A percentile compares a stretch with the other conserved stretches of the same genome.
These are phyloP conservation scores for Haplographium delicatum DNA, from an alignment of 495 filamentous ascomycete species.

Conservation along the genomic window DNA sequence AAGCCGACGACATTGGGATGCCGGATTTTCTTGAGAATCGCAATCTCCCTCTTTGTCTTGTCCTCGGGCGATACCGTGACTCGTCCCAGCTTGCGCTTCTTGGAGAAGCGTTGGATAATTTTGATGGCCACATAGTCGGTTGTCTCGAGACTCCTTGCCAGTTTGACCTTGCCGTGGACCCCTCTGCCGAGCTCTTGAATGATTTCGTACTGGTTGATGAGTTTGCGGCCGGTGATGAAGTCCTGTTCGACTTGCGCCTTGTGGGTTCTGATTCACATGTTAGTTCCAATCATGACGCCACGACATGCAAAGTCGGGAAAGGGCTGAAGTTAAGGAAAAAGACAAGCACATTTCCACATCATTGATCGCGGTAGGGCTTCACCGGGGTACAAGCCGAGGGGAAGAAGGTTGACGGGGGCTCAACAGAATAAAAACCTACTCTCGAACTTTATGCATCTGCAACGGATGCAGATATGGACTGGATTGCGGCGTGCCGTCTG, in stretches of 20 bases:
- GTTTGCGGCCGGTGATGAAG: slow-evolving; percentile 80
- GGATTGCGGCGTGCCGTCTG: slow-evolving; percentile 23
- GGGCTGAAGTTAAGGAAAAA: background rate
- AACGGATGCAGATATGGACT: slow-evolving; percentile 30
- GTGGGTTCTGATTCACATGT: slow-evolving; percentile 56
- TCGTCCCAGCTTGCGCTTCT: slow-evolving; percentile 80
- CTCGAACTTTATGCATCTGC: slow-evolving; percentile 35
- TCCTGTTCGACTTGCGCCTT: slow-evolving; percentile 86
- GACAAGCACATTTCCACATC: background rate
- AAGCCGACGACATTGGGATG: slow-evolving; percentile 94
- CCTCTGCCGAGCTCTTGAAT: slow-evolving; percentile 93
- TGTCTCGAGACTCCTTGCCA: slow-evolving; percentile 72
- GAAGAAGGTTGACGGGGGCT: slow-evolving; percentile 8
- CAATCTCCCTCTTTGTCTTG: slow-evolving; percentile 95
- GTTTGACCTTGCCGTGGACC: slow-evolving; percentile 95
- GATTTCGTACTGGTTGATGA: slow-evolving; percentile 96
- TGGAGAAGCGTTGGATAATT: slow-evolving; percentile 94
- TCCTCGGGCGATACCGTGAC: slow-evolving; percentile 65
- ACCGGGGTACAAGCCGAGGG: slow-evolving; percentile 2
- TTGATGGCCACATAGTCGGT: slow-evolving; percentile 91
- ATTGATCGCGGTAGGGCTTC: no score
- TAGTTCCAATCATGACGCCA: slow-evolving; percentile 4
- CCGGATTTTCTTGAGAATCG: slow-evolving; percentile 94
- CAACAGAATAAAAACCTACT: slow-evolving; percentile 36
- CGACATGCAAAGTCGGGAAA: background rate